A percentile compares a stretch with the other conserved stretches of the same genome.
Conservation (phyloP, 2,329 filamentous ascomycete genomes). For the Cadophora gregata region DNA sequence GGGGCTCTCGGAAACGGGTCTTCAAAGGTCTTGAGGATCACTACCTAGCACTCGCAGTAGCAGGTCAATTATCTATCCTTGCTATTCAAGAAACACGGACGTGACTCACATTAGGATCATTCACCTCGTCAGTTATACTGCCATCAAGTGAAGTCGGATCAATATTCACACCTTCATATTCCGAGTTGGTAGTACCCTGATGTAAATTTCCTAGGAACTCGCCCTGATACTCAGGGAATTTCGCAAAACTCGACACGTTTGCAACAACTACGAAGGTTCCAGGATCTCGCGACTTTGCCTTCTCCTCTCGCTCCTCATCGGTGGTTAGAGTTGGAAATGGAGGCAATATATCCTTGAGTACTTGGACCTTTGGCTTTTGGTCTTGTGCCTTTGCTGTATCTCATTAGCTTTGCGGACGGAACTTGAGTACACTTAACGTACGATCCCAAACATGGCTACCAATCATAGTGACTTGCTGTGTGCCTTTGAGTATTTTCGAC, state of each 20-base stretch:
- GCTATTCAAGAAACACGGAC: not conserved
- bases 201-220: not conserved
- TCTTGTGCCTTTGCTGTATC: slow-evolving; percentile 1
- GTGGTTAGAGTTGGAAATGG: slow-evolving; percentile 58
- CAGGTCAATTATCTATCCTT: not conserved
- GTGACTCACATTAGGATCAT: slow-evolving; percentile 2
- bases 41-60: not conserved
- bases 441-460: slow-evolving; percentile 62
- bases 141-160: not conserved
- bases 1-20: slow-evolving; percentile 19
- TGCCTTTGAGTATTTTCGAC: slow-evolving; percentile 54
- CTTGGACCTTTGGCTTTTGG: slow-evolving; percentile 8
- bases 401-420: not conserved
- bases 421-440: slow-evolving; percentile 45
- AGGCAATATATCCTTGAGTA: slow-evolving; percentile 53
- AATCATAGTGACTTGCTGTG: slow-evolving; percentile 55
- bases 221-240: slow-evolving; percentile 56
- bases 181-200: not conserved
- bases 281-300: slow-evolving; percentile 56
- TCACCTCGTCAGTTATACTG: not conserved
- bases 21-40: slow-evolving; percentile 27
- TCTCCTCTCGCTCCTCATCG: slow-evolving; percentile 63
- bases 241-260: slow-evolving; percentile 59
- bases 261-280: slow-evolving; percentile 63
- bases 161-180: not conserved